Base-by-base conservation (phyloP, 2,329 filamentous ascomycete genomes). In the Colletotrichum euphorbiae region DNA sequence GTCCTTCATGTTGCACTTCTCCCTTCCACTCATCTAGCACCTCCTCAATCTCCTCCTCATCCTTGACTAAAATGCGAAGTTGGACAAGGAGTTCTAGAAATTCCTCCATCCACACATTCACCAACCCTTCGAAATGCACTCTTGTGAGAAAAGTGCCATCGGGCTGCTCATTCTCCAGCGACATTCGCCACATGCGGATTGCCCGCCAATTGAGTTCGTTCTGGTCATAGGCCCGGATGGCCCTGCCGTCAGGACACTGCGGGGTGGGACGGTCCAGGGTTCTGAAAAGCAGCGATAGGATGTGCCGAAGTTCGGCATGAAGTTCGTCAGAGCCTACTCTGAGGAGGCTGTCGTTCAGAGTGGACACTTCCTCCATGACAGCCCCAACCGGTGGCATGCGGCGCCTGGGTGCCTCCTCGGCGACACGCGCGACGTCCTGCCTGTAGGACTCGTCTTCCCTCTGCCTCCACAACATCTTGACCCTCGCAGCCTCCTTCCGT, bases 21-120 rank as follows among this genome's bases (percentile, higher is more conserved):
- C 51, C 51, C 9, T 33, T 21, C 51, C 51, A 55, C 13, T 36
- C 9, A 15, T 55, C 51, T n/a, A 55, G 33, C 5, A 55, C 21
- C 33, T 40, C 51, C 13, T 55, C 17, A 6, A 40, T 33, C n/a
- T 42, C 51, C 5, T 40, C 12, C 6, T 55, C 33, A 12, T 55
- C 51, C 9, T 40, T 11, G 8, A 21, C 8, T 7, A 55, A 2
- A 19, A 55, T 55, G 4, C 33, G 8, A 7, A 36, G 11, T 11
- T 9, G 11, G 17, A 40, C 33, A 3, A 42, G 51, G 4, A 38
- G 8, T 3, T 55, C 33, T 6, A 55, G 12, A 11, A 55, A 40
- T 6, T 38, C 51, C 33, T 40, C 51, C 51, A 55, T 55, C 51
- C 51, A 55, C n/a, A 40, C n/a, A 7, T 40, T 40, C 8, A 55